Evolutionary conservation across 2,329 filamentous ascomycete genomes (phyloP), one percentile per base, ranked within the genome.

Genomic region (Cladosporium sp.): DNA sequence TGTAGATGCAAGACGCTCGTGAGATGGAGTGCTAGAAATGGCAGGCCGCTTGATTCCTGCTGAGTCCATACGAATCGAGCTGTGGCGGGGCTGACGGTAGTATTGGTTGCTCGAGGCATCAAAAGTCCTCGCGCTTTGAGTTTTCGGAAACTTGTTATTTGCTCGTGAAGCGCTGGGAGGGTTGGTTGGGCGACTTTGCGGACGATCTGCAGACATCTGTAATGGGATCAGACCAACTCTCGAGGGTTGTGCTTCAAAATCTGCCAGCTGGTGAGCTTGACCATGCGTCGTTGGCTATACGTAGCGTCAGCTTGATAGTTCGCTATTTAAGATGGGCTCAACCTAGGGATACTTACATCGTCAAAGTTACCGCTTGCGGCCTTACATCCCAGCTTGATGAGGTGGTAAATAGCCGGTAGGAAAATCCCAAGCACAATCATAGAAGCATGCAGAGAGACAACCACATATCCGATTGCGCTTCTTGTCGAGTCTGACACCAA

Each of bases 71-170:
- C 54, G 54, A 6, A 49, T 28, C 11, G 54, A 56, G 36, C 42
- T 56, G 34, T 56, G 42, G 42, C 54, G 54, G 14, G 54, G 54
- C 34, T 56, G 19, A 22, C 54, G 40, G 42, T 49, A 56, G 15
- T 56, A 56, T 36, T 19, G 40, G n/a, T 17, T 25, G 17, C 14
- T 22, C 7, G 36, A 34, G 22, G 14, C 8, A 2, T 51, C 49
- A 6, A 34, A 5, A 43, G 3, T 4, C 2, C n/a, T 4, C 25
- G 40, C 4, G 19, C 3, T 22, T 7, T 22, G n/a, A 22, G 12
- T 5, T 28, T 34, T 25, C n/a, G 34, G 30, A 25, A 19, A 5
- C 1, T 38, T 17, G 17, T n/a, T 11, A 19, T 39, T 37, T 22
- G 12, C 6, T 28, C 19, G 47, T 30, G 28, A 50, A 20, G 47